A percentile compares a stretch with the other conserved stretches of the same genome.
Conservation (phyloP, 495 filamentous ascomycete genomes). For the Podospora fimiseda region DNA sequence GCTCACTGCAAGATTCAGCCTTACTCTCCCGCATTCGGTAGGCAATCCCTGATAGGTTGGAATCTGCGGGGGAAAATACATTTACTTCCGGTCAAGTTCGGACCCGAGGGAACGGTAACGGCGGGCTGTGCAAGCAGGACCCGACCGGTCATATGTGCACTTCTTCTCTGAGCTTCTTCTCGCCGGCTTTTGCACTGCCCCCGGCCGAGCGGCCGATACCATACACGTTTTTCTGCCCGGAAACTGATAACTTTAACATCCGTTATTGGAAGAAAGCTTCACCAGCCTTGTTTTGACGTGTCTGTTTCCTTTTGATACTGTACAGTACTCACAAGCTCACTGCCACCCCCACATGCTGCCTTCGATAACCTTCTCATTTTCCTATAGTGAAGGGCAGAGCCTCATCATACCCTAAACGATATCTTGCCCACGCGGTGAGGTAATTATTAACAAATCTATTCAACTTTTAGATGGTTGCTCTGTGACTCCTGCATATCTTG, state of each 20-base stretch:
- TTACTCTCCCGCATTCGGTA: background rate
- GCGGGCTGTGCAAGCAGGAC: background rate
- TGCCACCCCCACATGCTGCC: too few species aligned
- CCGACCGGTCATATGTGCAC: background rate
- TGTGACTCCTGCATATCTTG: too few species aligned
- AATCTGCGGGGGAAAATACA: background rate
- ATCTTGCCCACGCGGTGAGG: too few species aligned
- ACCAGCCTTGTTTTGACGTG: too few species aligned
- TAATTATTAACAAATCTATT: too few species aligned
- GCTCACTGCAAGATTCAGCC: conserved; percentile 2
- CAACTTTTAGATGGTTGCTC: too few species aligned
- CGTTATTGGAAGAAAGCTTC: background rate
- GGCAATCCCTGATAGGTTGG: background rate
- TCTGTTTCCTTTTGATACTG: too few species aligned
- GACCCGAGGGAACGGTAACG: conserved; percentile 3
- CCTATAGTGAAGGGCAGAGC: too few species aligned
- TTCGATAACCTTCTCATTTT: too few species aligned
- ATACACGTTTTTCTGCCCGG: too few species aligned
- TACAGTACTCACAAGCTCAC: too few species aligned
- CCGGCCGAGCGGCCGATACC: background rate
- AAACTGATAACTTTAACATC: background rate
- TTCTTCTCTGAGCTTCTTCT: background rate
- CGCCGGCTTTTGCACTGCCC: background rate
- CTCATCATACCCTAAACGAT: too few species aligned
- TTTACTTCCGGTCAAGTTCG: background rate